Evolutionary conservation across 257 asterid genomes (phyloP), one percentile per base, ranked within the genome.

Genomic region (Solanum sejunctum): DNA sequence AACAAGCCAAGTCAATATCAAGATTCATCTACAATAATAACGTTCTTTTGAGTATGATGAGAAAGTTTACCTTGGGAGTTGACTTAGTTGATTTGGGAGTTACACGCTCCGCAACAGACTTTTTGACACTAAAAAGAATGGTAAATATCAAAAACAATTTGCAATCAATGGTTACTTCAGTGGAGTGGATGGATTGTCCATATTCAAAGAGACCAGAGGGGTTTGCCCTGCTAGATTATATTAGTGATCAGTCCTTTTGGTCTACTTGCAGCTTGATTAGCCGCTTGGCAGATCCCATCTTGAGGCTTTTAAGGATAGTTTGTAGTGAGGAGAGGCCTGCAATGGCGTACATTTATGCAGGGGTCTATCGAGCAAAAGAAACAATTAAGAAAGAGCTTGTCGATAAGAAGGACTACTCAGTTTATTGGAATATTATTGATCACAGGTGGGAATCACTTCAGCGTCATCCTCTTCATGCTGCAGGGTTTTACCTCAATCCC

Each of bases 401-500:
- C 20, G 66, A 88, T 63, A 93, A 89, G 88, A 92, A 91, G 71
- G 97, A 93, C 20, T 97, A 93, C 85, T 87, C 85, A 20, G 83
- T 85, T 84, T 97, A 95, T 91, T 95, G 98, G 98, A 88, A 90
- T n/a, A 94, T 97, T 58, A 97, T 97, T 45, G 97, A 93, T 91
- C 91, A 88, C 57, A 89, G 97, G 88, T 97, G 99, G 98, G 97
- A 92, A 83, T 94, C 85, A 77, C 98, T 95, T 82, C 91, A 90
- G 56, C 89, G 89, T 2, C 95, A 97, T 89, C 98, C 98, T 72
- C 98, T 97, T 87, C 94, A 90, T 78, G 97, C 93, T 1, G 98
- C 99, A 17, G 99, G 98, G 83, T 95, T 97, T 85, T 95, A 94
- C 91, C 92, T 97, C 77, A 95, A 97, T 85, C 98, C 99, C 8